These are phyloP conservation scores for Xylaria nigripes DNA, from an alignment of 495 filamentous ascomycete genomes.

Conservation along the genomic window DNA sequence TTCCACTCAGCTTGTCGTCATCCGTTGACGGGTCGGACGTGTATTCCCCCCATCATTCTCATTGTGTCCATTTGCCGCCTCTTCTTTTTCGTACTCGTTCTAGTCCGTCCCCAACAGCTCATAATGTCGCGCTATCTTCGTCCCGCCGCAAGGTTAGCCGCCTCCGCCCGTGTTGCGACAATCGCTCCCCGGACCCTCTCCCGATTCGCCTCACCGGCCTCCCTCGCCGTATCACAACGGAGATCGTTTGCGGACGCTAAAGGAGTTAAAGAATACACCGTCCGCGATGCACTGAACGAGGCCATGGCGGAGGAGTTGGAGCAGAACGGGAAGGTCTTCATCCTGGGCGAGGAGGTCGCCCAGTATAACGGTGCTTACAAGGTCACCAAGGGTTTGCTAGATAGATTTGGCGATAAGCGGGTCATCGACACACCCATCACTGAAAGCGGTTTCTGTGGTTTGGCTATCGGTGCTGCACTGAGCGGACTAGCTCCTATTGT, in stretches of 20 bases:
- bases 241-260: slow-evolving; percentile 45
- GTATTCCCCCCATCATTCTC: slow-evolving; percentile 1
- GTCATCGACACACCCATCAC: slow-evolving; percentile 99
- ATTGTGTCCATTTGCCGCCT: neutral
- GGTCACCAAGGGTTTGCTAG: slow-evolving; percentile 92
- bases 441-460: slow-evolving; percentile 86
- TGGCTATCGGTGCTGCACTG: slow-evolving; percentile 88
- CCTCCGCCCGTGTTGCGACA: slow-evolving; percentile 47
- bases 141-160: slow-evolving; percentile 68
- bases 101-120: slow-evolving; percentile 17
- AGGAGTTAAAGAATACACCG: slow-evolving; percentile 84
- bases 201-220: slow-evolving; percentile 26
- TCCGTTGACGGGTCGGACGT: slow-evolving; percentile 17
- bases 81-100: slow-evolving; percentile 9
- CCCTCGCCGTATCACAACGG: slow-evolving; percentile 38
- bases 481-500: slow-evolving; percentile 91
- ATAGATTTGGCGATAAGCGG: slow-evolving; percentile 93
- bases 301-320: slow-evolving; percentile 96
- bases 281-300: slow-evolving; percentile 95
- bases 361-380: slow-evolving; percentile 99
- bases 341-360: slow-evolving; percentile 95
- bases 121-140: slow-evolving; percentile 67
- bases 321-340: slow-evolving; percentile 84
- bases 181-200: slow-evolving; percentile 40
- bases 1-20: neutral